Conservation (phyloP, 768 basidiomycete species). For the Suillus placidus region DNA sequence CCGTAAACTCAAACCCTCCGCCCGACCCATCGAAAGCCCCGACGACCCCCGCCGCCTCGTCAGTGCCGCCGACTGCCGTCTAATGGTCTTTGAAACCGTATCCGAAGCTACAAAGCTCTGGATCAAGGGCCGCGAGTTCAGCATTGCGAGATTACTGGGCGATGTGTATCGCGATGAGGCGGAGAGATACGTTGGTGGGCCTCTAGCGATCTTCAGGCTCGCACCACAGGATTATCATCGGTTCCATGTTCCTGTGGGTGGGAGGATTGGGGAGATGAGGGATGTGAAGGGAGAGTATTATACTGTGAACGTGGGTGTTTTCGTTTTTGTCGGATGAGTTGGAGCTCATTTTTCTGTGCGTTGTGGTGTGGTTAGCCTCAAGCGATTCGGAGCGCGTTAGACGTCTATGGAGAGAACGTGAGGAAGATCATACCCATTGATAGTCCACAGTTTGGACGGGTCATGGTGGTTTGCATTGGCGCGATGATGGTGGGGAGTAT, state of each 20-base stretch:
- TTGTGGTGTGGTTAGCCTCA: slow-evolving; percentile 60
- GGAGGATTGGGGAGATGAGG: slow-evolving; percentile 79
- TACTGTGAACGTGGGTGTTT: slow-evolving; percentile 80
- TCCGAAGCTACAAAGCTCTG: slow-evolving; percentile 85
- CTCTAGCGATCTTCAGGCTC: slow-evolving; percentile 85
- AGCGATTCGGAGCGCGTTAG: slow-evolving; percentile 86
- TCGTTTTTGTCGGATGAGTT: neutral
- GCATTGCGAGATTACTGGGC: slow-evolving; percentile 76
- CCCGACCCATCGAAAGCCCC: slow-evolving; percentile 72
- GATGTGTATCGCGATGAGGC: slow-evolving; percentile 71
- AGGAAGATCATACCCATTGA: slow-evolving; percentile 93
- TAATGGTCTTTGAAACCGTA: slow-evolving; percentile 91
- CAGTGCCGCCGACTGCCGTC: slow-evolving; percentile 92
- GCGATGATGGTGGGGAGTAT: slow-evolving; percentile 98
- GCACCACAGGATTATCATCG: slow-evolving; percentile 97
- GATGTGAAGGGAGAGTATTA: slow-evolving; percentile 92
- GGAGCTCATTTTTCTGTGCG: too few species aligned
- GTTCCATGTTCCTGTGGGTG: slow-evolving; percentile 88
- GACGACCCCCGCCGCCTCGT: slow-evolving; percentile 80
- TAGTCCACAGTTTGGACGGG: slow-evolving; percentile 84
- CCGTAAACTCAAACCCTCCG: slow-evolving; percentile 81
- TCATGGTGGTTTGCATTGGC: slow-evolving; percentile 90
- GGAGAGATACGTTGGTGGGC: slow-evolving; percentile 76
- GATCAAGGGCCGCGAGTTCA: slow-evolving; percentile 98
- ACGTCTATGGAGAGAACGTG: slow-evolving; percentile 94